Percentiles rank a stretch among this genome's conserved stretches.
Conservation (phyloP, 2,329 filamentous ascomycete species). For the Hymenoscyphus occultus region DNA sequence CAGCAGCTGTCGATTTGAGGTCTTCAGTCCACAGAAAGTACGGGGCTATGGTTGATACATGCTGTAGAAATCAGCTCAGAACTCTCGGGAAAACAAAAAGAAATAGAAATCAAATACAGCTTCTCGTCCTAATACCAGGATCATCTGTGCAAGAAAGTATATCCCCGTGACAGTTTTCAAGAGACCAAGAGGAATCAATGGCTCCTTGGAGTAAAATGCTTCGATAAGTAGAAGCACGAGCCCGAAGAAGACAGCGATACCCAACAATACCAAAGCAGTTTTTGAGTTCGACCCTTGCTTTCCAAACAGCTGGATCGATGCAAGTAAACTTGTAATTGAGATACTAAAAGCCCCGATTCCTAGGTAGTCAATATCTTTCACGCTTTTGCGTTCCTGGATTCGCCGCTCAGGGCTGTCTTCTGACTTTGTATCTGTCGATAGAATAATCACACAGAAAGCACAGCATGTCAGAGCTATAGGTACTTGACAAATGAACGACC, state of each 20-base stretch:
- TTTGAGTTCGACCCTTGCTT: neutral
- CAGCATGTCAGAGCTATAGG: neutral
- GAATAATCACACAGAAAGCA: neutral
- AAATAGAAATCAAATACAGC: neutral
- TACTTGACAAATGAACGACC: neutral
- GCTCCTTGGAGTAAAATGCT: neutral
- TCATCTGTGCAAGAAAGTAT: neutral
- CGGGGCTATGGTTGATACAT: neutral
- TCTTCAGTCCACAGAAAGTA: conserved; percentile 1
- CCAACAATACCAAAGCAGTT: neutral
- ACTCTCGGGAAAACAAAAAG: neutral
- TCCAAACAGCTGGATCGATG: neutral
- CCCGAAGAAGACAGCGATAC: neutral
- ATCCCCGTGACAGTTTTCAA: neutral
- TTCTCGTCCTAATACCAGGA: neutral
- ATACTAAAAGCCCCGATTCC: neutral
- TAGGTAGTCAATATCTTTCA: neutral
- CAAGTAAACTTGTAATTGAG: neutral
- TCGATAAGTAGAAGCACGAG: neutral
- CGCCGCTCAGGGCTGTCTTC: neutral
- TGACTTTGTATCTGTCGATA: neutral
- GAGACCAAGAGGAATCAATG: neutral
- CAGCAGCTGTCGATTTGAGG: neutral
- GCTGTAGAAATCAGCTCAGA: neutral
- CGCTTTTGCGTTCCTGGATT: neutral